Evolutionary conservation across 1,284 basidiomycete species (phyloP), one percentile per base, ranked within the genome.

Genomic region (Puccinia triticina): DNA sequence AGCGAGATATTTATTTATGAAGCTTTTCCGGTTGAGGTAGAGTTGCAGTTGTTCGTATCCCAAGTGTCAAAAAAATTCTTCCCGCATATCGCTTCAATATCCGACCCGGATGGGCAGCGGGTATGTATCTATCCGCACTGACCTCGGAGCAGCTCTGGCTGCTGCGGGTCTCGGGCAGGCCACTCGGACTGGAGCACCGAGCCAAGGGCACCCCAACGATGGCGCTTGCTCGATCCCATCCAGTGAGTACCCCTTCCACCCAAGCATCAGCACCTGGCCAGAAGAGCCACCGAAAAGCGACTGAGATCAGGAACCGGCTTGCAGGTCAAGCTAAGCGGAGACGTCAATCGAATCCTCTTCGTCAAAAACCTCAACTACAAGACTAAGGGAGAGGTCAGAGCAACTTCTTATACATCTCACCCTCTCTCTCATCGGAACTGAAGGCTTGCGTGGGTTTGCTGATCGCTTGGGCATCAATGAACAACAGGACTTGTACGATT

Each of bases 401-500:
- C 18, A 16, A 34, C 23, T 77, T 37, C 26, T 57, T 23, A 3
- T n/a, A 43, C 34, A n/a, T 37, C 7, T 40, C n/a, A n/a, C n/a
- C n/a, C n/a, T n/a, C n/a, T n/a, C n/a, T n/a, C n/a, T n/a, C n/a
- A n/a, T n/a, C n/a, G n/a, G 12, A 64, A 55, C 64, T 50, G 72
- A 40, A 61, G 59, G 50, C 46, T 80, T n/a, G 72, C 50, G 23
- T 46, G 50, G 2, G 11, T 0, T 37, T 21, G 34, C 10, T 5
- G n/a, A 5, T 74, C 34, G 37, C 67, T 40, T 26, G 26, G 43
- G 8, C 1, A 37, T 37, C n/a, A 61, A 61, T 16, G 23, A 23
- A 61, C 3, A 61, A 61, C 92, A 95, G 83, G 96, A 98, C 87
- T 88, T 98, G 84, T 98, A 98, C 88, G 96, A 99, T 88, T 90